Evolutionary conservation across 371 early-diverging fungal species (phyloP), one percentile per base, ranked within the genome.

Genomic region (Nematocida ausubeli): DNA sequence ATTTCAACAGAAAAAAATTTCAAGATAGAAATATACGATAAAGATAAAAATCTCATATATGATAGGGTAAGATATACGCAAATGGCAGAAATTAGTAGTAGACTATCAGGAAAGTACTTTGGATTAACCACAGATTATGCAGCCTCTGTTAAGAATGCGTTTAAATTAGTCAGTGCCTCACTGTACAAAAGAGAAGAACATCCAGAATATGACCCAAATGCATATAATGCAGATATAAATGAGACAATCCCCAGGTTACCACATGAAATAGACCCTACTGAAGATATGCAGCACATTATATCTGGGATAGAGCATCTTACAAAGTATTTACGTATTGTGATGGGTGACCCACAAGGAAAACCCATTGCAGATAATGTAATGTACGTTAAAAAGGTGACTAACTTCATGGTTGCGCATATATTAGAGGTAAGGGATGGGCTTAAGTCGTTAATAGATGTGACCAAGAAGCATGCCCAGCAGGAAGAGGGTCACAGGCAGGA

Each of bases 1-100:
- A 85, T 87, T 0, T 80, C 80, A 2, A 87, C 87, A n/a, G 62
- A 72, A 7, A 83, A 83, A 44, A 85, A 85, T 64, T 83, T 87
- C 55, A 84, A 84, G 62, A 81, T 87, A 34, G 87, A 87, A 54
- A 16, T 87, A 19, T 87, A 85, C 68, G 82, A 83, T 54, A 65
- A 81, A 9, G 44, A 62, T 50, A 78, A 82, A 6, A 81, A 65
- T 7, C 62, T 87, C 5, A 34, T 87, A 34, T 83, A 83, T 54
- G 87, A 87, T 65, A 82, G 66, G 47, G 72, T 87, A 39, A 80
- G 84, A 50, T 81, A 83, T 35, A 68, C 75, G n/a, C 51, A 70
- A 9, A 51, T 73, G 49, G 24, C 62, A 28, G 69, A 50, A 62
- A 47, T 84, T 16, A 63, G 72, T 0, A 50, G 50, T 14, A 22